These are phyloP conservation scores for Mucor indicus DNA, from an alignment of 371 early-diverging fungal genomes.

Conservation along the genomic window DNA sequence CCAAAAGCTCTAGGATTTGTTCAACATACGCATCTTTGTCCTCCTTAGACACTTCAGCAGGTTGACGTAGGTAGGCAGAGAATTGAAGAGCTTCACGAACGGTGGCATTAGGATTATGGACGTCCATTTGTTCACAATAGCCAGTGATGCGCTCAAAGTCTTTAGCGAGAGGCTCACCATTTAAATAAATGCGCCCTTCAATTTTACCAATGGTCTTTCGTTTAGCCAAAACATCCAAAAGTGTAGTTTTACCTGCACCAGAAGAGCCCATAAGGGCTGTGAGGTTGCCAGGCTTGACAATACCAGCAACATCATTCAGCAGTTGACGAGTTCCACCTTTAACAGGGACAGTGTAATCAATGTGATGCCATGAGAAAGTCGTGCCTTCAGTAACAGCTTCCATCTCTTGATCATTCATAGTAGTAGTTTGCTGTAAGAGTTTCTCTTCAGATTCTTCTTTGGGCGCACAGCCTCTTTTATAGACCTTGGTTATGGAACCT, in stretches of 20 bases:
- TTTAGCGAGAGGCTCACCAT: conserved; percentile 41
- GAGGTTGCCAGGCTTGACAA: conserved; percentile 58
- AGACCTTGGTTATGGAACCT: conserved; percentile 51
- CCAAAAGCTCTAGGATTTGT: conserved; percentile 61
- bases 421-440: conserved; percentile 1
- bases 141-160: conserved; percentile 75
- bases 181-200: conserved; percentile 68
- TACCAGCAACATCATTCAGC: conserved; percentile 47
- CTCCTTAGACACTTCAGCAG: conserved; percentile 48
- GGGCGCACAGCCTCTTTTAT: conserved; percentile 34
- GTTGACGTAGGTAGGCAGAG: conserved; percentile 69
- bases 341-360: conserved; percentile 56
- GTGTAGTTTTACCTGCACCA: conserved; percentile 90
- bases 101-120: conserved; percentile 62
- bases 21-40: conserved; percentile 70
- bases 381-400: conserved; percentile 44
- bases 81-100: conserved; percentile 72
- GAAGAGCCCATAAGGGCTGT: conserved; percentile 84
- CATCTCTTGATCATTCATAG: conserved; percentile 19
- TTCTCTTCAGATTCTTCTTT: conserved; percentile 21
- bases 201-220: conserved; percentile 77
- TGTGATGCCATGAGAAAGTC: conserved; percentile 55
- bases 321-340: conserved; percentile 53
- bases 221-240: conserved; percentile 77
- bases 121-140: conserved; percentile 83